Percentiles rank a stretch among this genome's conserved stretches.
These are phyloP conservation scores for Lophium mytilinum DNA, from an alignment of 495 filamentous ascomycete genomes.

Conservation along the genomic window DNA sequence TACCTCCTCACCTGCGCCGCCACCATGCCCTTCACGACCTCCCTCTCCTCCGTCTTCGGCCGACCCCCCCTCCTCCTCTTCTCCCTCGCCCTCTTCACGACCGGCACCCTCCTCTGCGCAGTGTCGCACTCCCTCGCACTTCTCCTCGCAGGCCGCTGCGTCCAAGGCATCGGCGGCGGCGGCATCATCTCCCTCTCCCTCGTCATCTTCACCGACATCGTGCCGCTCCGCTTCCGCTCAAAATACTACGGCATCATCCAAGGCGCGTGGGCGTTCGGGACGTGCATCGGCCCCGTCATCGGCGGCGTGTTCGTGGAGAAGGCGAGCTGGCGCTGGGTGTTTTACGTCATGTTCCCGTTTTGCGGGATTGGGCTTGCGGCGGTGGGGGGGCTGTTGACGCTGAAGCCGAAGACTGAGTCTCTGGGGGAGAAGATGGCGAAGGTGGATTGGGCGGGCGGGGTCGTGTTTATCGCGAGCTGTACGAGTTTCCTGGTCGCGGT, in stretches of 20 bases:
- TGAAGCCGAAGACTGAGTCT: neutral
- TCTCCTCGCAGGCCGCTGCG: constrained; percentile 19
- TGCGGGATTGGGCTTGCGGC: constrained; percentile 28
- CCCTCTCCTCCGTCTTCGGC: constrained; percentile 44
- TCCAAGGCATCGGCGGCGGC: constrained; percentile 30
- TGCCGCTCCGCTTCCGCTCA: constrained; percentile 34
- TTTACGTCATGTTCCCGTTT: constrained; percentile 39
- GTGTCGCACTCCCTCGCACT: constrained; percentile 8
- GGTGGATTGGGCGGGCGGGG: constrained; percentile 54
- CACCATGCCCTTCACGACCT: constrained; percentile 45
- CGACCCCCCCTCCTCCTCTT: constrained; percentile 35
- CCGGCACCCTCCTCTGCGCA: constrained; percentile 20
- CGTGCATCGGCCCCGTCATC: constrained; percentile 22
- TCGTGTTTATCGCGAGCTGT: constrained; percentile 44
- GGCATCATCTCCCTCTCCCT: constrained; percentile 17
- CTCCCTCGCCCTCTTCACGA: constrained; percentile 32
- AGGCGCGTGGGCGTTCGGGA: constrained; percentile 34
- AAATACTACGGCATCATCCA: constrained; percentile 31
- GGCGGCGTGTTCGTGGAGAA: constrained; percentile 23
- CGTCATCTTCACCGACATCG: constrained; percentile 26
- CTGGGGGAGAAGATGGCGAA: constrained; percentile 25
- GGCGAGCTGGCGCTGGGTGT: constrained; percentile 29
- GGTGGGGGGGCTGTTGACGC: constrained; percentile 22
- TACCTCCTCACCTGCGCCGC: constrained; percentile 55
- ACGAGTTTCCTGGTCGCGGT: constrained; percentile 46